Percentiles rank a stretch among this genome's conserved stretches.
Conservation (phyloP, 2,329 filamentous ascomycete species). For the Magnaporthiopsis incrustans region DNA sequence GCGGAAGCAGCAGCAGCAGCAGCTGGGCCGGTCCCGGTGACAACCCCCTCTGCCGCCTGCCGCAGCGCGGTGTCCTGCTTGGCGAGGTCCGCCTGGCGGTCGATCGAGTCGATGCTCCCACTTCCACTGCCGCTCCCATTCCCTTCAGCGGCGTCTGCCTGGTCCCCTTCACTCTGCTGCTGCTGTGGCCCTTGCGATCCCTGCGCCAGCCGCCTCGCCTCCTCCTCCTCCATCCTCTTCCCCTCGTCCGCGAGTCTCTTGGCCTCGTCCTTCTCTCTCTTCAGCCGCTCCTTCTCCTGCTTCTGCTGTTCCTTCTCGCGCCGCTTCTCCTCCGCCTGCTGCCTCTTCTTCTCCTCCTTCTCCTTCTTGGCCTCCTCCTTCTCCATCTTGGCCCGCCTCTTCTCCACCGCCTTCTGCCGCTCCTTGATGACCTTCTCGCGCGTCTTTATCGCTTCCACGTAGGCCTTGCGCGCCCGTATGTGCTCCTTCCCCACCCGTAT, state of each 20-base stretch:
- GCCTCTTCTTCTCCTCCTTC: constrained; percentile 19
- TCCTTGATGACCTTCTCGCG: constrained; percentile 57
- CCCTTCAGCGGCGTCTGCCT: background rate
- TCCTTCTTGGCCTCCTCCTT: constrained; percentile 28
- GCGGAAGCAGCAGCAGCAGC: background rate
- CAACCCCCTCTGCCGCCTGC: constrained; percentile 3
- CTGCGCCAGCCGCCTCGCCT: background rate
- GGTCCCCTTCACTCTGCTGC: background rate
- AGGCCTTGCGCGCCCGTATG: constrained; percentile 52
- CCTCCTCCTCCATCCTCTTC: constrained; percentile 11
- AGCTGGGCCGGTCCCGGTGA: background rate
- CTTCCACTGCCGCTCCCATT: background rate
- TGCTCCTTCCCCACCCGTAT: constrained; percentile 65
- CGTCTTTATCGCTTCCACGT: constrained; percentile 59
- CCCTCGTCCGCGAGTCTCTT: constrained; percentile 11
- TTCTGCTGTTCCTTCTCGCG: constrained; percentile 23
- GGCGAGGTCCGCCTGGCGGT: background rate
- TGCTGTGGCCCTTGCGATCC: background rate
- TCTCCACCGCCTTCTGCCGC: constrained; percentile 50
- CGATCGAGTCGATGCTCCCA: constrained; percentile 5
- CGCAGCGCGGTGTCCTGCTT: constrained; percentile 4
- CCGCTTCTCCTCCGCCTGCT: constrained; percentile 21
- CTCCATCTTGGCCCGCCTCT: constrained; percentile 38
- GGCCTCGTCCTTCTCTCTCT: constrained; percentile 21
- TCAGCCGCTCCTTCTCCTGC: constrained; percentile 21